These are phyloP conservation scores for Periconia digitata DNA, from an alignment of 2,329 filamentous ascomycete genomes.

Conservation along the genomic window DNA sequence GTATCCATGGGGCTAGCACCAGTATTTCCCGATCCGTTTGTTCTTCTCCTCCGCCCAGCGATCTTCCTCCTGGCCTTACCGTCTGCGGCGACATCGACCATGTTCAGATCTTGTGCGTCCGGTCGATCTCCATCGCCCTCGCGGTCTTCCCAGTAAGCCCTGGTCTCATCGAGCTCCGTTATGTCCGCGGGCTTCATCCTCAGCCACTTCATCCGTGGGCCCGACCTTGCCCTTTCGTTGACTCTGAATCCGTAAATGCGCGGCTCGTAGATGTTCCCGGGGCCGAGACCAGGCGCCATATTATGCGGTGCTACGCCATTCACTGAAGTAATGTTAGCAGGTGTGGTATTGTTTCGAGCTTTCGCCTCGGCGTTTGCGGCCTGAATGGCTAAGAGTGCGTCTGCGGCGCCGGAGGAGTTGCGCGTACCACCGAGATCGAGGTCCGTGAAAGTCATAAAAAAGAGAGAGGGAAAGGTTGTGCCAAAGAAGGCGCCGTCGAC, in stretches of 20 bases:
- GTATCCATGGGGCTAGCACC: conserved; percentile 46
- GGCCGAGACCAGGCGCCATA: conserved; percentile 83
- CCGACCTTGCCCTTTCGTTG: conserved; percentile 83
- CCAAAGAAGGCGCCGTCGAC: conserved; percentile 98
- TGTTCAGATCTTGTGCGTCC: conserved; percentile 43
- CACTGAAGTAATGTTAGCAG: conserved; percentile 51
- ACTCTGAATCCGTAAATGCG: conserved; percentile 97
- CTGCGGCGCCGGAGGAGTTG: conserved; percentile 50
- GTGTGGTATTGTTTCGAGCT: conserved; percentile 33
- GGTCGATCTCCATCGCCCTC: conserved; percentile 44
- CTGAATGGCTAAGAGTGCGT: conserved; percentile 39
- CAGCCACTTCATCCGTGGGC: conserved; percentile 96
- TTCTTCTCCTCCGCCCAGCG: conserved; percentile 37
- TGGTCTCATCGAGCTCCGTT: conserved; percentile 76
- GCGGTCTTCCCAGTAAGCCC: conserved; percentile 48
- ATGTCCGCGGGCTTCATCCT: conserved; percentile 80
- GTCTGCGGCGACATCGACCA: conserved; percentile 39
- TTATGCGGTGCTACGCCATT: conserved; percentile 89
- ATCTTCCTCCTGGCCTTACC: conserved; percentile 42
- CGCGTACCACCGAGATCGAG: conserved; percentile 78
- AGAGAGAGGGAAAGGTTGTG: conserved; percentile 93
- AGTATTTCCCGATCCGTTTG: conserved; percentile 28
- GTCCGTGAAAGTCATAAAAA: conserved; percentile 98
- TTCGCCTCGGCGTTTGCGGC: conserved; percentile 38
- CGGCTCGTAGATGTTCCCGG: conserved; percentile 84